phyloP scores from a whole-genome alignment of 2,329 filamentous ascomycete species.

The Sphaerulina musiva region DNA sequence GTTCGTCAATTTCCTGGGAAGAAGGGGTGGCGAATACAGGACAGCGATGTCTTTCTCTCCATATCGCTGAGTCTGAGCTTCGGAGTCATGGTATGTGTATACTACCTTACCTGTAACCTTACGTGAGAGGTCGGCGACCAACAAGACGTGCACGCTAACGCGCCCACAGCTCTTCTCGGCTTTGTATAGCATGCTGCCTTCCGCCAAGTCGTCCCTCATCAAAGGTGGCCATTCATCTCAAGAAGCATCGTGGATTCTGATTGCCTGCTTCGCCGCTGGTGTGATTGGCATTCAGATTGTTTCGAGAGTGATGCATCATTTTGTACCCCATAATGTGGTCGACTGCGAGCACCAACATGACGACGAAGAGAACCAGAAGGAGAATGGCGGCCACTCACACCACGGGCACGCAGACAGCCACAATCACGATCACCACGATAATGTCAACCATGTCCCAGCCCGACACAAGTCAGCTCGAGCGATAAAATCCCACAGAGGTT shows the following conservation, averaged over 20 bases:
- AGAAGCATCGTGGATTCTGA: constrained; percentile 60
- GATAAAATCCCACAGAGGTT: constrained; percentile 4
- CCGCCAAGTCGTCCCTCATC: constrained; percentile 69
- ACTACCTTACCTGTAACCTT: too few relatives aligned
- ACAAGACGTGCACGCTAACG: constrained; percentile 7
- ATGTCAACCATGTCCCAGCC: constrained; percentile 16
- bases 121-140: not conserved
- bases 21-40: constrained; percentile 75
- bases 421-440: constrained; percentile 22
- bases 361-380: constrained; percentile 42
- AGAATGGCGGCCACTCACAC: constrained; percentile 12
- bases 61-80: constrained; percentile 87
- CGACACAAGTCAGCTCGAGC: constrained; percentile 9
- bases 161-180: constrained; percentile 72
- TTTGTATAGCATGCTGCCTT: constrained; percentile 87
- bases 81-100: constrained; percentile 74
- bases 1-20: constrained; percentile 66
- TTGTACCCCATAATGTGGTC: constrained; percentile 71
- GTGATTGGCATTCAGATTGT: constrained; percentile 70
- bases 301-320: constrained; percentile 64
- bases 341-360: constrained; percentile 71
- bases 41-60: constrained; percentile 82
- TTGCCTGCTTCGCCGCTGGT: constrained; percentile 63
- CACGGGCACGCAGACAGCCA: constrained; percentile 22
- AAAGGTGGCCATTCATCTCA: constrained; percentile 61